A percentile compares a stretch with the other conserved stretches of the same genome.
Evolutionary conservation across 2,329 filamentous ascomycete species (phyloP).

Genomic region (Clonostachys sp.): DNA sequence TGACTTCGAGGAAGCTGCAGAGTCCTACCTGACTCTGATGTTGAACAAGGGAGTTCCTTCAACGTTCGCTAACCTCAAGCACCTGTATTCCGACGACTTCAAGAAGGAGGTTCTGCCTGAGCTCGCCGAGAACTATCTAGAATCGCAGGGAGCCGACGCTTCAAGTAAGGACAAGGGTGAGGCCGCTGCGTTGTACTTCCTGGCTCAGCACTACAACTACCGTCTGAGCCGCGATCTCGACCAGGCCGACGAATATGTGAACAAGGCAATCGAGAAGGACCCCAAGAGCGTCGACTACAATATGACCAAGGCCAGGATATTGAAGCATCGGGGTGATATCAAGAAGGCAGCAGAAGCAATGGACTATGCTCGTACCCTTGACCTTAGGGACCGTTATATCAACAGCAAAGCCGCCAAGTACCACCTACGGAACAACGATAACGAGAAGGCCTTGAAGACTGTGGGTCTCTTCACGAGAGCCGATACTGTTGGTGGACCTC

Average conservation of each 20-base stretch:
- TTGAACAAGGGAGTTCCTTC: slow-evolving; percentile 91
- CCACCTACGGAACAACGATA: slow-evolving; percentile 87
- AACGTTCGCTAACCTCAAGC: slow-evolving; percentile 94
- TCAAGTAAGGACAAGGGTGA: slow-evolving; percentile 55
- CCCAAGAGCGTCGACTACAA: slow-evolving; percentile 84
- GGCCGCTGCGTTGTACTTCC: slow-evolving; percentile 82
- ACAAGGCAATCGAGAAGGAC: slow-evolving; percentile 76
- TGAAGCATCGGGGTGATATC: slow-evolving; percentile 81
- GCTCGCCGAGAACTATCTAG: slow-evolving; percentile 74
- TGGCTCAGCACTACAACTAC: slow-evolving; percentile 97
- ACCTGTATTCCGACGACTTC: slow-evolving; percentile 72
- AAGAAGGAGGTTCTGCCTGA: slow-evolving; percentile 77
- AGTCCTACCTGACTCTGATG: slow-evolving; percentile 77
- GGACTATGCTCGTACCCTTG: slow-evolving; percentile 80
- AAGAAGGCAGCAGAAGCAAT: slow-evolving; percentile 80
- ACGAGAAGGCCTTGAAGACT: slow-evolving; percentile 78
- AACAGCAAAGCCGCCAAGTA: slow-evolving; percentile 99
- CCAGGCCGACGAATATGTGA: slow-evolving; percentile 78
- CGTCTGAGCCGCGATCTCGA: slow-evolving; percentile 76
- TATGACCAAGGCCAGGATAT: slow-evolving; percentile 93
- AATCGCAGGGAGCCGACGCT: slow-evolving; percentile 48
- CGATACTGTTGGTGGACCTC: slow-evolving; percentile 79
- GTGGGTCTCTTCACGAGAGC: slow-evolving; percentile 93
- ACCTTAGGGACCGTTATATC: slow-evolving; percentile 91
- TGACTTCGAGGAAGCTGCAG: slow-evolving; percentile 73